phyloP scores from a whole-genome alignment of 116 monocot species.

The Trichopus zeylanicus region DNA sequence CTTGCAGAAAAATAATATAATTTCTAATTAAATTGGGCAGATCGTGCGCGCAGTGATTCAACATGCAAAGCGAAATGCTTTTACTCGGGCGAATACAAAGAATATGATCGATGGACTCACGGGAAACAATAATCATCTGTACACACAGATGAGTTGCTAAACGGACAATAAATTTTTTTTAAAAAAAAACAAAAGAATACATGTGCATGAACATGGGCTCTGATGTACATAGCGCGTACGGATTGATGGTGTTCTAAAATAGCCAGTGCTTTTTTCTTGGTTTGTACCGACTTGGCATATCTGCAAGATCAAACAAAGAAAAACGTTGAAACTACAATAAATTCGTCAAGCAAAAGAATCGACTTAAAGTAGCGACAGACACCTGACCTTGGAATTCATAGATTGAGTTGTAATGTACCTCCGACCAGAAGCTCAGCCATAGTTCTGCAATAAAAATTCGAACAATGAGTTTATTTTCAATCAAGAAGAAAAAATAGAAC shows the following conservation, averaged over 20 bases:
- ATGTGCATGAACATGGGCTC: no score
- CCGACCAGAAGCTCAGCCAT: slow-evolving; percentile 98
- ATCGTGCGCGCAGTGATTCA: no score
- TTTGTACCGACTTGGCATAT: slow-evolving; percentile 38
- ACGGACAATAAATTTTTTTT: no score
- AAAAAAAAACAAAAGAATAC: background rate
- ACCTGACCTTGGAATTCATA: slow-evolving; percentile 67
- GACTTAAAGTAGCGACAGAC: background rate
- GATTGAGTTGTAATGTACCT: slow-evolving; percentile 96
- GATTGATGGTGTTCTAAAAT: slow-evolving; percentile 29
- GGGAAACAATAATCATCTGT: no score
- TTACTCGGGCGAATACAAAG: no score
- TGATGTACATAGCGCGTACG: no score
- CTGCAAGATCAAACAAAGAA: slow-evolving; percentile 19
- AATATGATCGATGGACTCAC: no score
- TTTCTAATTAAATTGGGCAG: no score
- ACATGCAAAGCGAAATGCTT: no score
- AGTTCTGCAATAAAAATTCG: slow-evolving; percentile 44
- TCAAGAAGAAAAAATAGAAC: background rate
- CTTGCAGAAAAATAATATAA: no score
- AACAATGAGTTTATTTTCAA: background rate
- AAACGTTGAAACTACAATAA: no score
- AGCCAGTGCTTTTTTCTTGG: slow-evolving; percentile 80
- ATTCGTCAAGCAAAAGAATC: background rate
- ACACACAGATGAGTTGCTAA: no score